Evolutionary conservation across 2,329 filamentous ascomycete species (phyloP).

Genomic region (Cryoendolithus antarcticus): DNA sequence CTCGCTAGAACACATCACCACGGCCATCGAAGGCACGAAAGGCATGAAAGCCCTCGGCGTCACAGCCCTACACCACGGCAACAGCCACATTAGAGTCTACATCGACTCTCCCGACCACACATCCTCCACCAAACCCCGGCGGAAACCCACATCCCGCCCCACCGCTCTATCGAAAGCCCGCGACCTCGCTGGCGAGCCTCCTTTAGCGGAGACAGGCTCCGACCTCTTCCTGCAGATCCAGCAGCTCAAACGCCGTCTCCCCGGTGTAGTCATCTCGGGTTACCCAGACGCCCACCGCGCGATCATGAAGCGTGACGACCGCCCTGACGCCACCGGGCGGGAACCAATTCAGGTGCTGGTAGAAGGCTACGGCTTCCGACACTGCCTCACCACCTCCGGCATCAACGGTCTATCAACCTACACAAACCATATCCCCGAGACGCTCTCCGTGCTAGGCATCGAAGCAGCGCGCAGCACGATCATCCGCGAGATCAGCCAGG

Average conservation of each 20-base stretch:
- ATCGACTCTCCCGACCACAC: constrained; percentile 25
- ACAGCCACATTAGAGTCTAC: constrained; percentile 52
- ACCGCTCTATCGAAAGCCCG: background rate
- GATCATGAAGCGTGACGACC: constrained; percentile 71
- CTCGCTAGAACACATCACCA: constrained; percentile 56
- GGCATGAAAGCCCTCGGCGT: constrained; percentile 54
- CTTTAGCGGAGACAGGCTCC: constrained; percentile 39
- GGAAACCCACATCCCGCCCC: background rate
- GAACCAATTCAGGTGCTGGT: constrained; percentile 52
- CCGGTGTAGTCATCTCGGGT: constrained; percentile 75
- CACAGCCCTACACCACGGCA: constrained; percentile 14
- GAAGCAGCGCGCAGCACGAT: constrained; percentile 88
- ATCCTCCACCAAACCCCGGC: constrained; percentile 5
- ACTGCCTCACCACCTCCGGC: constrained; percentile 88
- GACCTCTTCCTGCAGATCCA: constrained; percentile 70
- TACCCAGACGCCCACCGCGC: constrained; percentile 77
- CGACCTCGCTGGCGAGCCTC: constrained; percentile 17
- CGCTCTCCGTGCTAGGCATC: constrained; percentile 75
- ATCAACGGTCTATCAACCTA: constrained; percentile 64
- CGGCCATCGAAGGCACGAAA: constrained; percentile 66
- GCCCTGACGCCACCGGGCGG: constrained; percentile 51
- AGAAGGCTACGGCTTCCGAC: constrained; percentile 81
- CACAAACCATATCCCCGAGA: constrained; percentile 86
- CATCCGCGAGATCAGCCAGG: constrained; percentile 70
- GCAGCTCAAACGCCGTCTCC: constrained; percentile 69